phyloP scores from a whole-genome alignment of 2,329 filamentous ascomycete genomes.

The Lachnum nothofagi region DNA sequence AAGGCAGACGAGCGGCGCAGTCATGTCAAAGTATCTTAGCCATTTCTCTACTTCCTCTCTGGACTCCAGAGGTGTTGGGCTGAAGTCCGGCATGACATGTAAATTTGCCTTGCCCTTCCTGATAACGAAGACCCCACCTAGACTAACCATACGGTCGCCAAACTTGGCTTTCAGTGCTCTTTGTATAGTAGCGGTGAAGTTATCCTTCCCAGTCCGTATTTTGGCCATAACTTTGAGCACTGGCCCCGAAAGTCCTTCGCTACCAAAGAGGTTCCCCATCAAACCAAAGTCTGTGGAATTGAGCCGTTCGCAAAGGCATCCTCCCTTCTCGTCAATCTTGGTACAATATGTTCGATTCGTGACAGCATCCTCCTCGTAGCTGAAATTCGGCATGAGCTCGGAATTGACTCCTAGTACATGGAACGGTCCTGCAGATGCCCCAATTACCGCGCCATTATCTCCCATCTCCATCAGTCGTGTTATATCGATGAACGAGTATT shows the following conservation, averaged over 20 bases:
- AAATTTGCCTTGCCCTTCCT: conserved; percentile 35
- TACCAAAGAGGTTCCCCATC: conserved; percentile 42
- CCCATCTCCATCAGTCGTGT: conserved; percentile 36
- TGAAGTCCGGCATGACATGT: conserved; percentile 44
- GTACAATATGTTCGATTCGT: conserved; percentile 31
- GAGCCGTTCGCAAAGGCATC: conserved; percentile 22
- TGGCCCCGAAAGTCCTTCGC: conserved; percentile 31
- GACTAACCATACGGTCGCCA: conserved; percentile 34
- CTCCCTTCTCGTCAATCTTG: conserved; percentile 23
- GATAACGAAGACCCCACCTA: conserved; percentile 41
- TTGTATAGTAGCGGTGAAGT: conserved; percentile 35
- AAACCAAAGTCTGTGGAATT: conserved; percentile 34
- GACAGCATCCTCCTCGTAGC: conserved; percentile 28
- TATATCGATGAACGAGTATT: conserved; percentile 33
- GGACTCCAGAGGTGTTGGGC: conserved; percentile 28
- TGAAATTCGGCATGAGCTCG: conserved; percentile 39
- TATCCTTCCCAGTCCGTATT: conserved; percentile 28
- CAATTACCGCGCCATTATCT: conserved; percentile 34
- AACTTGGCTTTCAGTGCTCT: conserved; percentile 30
- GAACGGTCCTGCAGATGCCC: conserved; percentile 41
- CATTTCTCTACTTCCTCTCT: conserved; percentile 34
- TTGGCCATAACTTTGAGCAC: conserved; percentile 36
- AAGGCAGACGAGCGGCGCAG: conserved; percentile 37
- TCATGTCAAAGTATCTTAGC: conserved; percentile 38
- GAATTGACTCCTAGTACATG: conserved; percentile 39